Evolutionary conservation across 768 basidiomycete genomes (phyloP).

Genomic region (Pleurotus tuoliensis): DNA sequence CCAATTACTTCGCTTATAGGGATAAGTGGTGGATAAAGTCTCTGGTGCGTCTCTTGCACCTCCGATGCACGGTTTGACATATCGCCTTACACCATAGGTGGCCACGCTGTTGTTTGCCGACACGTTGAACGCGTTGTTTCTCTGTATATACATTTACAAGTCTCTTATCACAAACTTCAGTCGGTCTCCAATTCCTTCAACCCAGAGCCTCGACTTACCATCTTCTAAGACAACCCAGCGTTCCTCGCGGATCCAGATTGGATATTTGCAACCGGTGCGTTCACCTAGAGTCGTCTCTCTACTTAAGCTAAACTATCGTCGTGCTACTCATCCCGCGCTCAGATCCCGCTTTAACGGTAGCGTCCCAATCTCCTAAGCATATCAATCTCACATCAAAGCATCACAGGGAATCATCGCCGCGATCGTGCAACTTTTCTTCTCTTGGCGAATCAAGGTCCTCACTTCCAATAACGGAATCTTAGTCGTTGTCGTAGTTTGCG

Average conservation of each 20-base stretch:
- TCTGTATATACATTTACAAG: conserved; percentile 41
- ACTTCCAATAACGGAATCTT: not conserved
- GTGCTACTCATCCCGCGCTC: not conserved
- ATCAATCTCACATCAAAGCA: not conserved
- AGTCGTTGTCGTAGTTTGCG: not conserved
- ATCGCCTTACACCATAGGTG: conserved; percentile 26
- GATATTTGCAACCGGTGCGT: conserved; percentile 36
- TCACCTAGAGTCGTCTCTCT: not conserved
- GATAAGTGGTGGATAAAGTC: conserved; percentile 43
- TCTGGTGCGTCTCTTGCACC: conserved; percentile 30
- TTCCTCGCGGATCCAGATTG: conserved; percentile 22
- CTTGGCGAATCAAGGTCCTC: conserved; percentile 9
- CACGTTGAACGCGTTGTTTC: conserved; percentile 43
- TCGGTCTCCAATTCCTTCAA: conserved; percentile 14
- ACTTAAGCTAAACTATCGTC: not conserved
- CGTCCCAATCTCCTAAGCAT: not conserved
- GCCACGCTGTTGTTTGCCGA: conserved; percentile 40
- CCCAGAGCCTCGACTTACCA: not conserved
- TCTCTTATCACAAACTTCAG: conserved; percentile 45
- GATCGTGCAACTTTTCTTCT: conserved; percentile 7
- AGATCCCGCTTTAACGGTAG: conserved; percentile 45
- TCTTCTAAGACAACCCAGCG: conserved; percentile 20
- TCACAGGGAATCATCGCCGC: conserved; percentile 1
- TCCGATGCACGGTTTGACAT: not conserved
- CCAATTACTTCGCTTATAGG: conserved; percentile 17